Conservation (phyloP, 306 rosid genomes). For the Medicago truncatula region DNA sequence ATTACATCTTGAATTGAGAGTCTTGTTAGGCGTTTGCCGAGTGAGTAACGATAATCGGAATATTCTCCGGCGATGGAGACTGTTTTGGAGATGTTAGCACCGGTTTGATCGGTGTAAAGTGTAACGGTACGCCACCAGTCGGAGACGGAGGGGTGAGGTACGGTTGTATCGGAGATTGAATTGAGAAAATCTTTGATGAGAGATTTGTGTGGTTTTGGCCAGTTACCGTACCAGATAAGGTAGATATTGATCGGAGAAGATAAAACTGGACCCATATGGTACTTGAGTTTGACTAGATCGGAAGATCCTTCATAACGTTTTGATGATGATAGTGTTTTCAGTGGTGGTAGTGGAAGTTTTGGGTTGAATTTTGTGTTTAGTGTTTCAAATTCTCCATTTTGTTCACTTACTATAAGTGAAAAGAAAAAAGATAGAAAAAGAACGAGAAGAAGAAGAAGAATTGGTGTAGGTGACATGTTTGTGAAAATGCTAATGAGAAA, state of each 20-base stretch:
- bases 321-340: slow-evolving; percentile 56
- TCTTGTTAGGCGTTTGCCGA: slow-evolving; percentile 70
- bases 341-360: slow-evolving; percentile 65
- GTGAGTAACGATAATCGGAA: slow-evolving; percentile 63
- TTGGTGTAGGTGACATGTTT: slow-evolving; percentile 13
- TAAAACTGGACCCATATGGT: slow-evolving; percentile 97
- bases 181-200: slow-evolving; percentile 72
- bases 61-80: slow-evolving; percentile 73
- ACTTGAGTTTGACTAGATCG: slow-evolving; percentile 69
- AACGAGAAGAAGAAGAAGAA: not conserved
- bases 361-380: slow-evolving; percentile 68
- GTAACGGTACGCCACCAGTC: slow-evolving; percentile 89
- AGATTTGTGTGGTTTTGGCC: slow-evolving; percentile 60
- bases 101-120: slow-evolving; percentile 89
- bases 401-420: not conserved
- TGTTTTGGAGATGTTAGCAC: slow-evolving; percentile 78
- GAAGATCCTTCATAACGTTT: slow-evolving; percentile 87
- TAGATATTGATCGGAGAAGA: slow-evolving; percentile 80
- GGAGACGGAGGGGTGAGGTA: slow-evolving; percentile 75
- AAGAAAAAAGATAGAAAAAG: not conserved
- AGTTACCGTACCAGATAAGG: slow-evolving; percentile 90
- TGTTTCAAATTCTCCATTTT: slow-evolving; percentile 40
- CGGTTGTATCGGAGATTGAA: slow-evolving; percentile 61
- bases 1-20: slow-evolving; percentile 78
- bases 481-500: not conserved